These are phyloP conservation scores for Neonectria neomacrospora DNA, from an alignment of 2,329 filamentous ascomycete genomes.

Conservation along the genomic window DNA sequence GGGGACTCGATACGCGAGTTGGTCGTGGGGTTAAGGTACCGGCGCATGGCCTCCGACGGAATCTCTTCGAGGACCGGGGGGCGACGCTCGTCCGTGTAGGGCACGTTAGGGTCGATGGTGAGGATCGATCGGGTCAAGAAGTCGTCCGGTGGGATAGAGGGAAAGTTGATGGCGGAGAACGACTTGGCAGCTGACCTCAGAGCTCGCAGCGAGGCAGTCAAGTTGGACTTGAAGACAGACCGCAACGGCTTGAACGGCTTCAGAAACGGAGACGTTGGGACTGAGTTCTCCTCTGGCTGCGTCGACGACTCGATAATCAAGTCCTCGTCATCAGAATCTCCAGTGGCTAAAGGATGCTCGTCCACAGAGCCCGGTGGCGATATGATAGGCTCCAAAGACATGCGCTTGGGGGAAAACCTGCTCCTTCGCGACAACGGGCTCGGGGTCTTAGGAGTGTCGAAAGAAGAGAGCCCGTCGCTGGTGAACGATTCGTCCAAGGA, in stretches of 20 bases:
- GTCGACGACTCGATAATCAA: slow-evolving; percentile 63
- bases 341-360: slow-evolving; percentile 62
- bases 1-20: slow-evolving; percentile 47
- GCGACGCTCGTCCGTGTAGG: slow-evolving; percentile 74
- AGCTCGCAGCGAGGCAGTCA: slow-evolving; percentile 73
- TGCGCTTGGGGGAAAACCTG: slow-evolving; percentile 55
- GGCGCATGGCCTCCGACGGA: slow-evolving; percentile 72
- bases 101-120: slow-evolving; percentile 72
- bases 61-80: slow-evolving; percentile 71
- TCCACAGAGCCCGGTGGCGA: slow-evolving; percentile 64
- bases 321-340: slow-evolving; percentile 48
- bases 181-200: slow-evolving; percentile 72
- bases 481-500: slow-evolving; percentile 67
- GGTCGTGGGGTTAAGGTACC: slow-evolving; percentile 74
- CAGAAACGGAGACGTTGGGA: slow-evolving; percentile 49
- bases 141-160: slow-evolving; percentile 73
- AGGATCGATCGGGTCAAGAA: slow-evolving; percentile 75
- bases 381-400: slow-evolving; percentile 64
- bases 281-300: slow-evolving; percentile 47
- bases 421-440: slow-evolving; percentile 46
- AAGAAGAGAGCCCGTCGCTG: slow-evolving; percentile 60
- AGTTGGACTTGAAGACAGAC: slow-evolving; percentile 74
- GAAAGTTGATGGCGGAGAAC: slow-evolving; percentile 70
- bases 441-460: slow-evolving; percentile 60
- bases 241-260: slow-evolving; percentile 61